Evolutionary conservation across 2,329 filamentous ascomycete genomes (phyloP), one percentile per base, ranked within the genome.

Genomic region (Aspergillus pseudotamarii): DNA sequence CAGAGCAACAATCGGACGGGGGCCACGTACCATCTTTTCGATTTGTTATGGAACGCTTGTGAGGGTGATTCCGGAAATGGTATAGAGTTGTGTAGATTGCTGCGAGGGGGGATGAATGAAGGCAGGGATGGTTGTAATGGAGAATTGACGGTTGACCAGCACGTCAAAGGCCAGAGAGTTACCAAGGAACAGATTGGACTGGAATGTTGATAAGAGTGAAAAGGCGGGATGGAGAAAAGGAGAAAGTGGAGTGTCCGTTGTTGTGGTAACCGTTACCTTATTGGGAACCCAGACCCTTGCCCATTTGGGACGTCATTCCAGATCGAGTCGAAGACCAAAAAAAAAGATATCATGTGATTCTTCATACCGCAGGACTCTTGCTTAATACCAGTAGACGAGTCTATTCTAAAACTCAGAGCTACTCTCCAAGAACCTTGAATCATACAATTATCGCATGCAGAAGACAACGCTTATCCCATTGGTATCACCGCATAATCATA

Each of bases 221-320:
- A 57, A 48, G 23, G 50, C n/a, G 48, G 41, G 51, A 62, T 46
- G 50, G 58, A 56, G 43, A 36, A 50, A 38, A 58, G 36, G 58
- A 48, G 46, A 43, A 51, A 51, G 51, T 58, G 55, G 41, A 60
- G 62, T 46, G 62, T 43, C 56, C 36, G 68, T 69, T 68, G 68
- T 69, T 69, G 68, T 68, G 66, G 68, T 67, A 69, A 69, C 68
- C 55, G 38, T 43, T 43, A 21, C 51, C 46, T 30, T 10, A 41
- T 57, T n/a, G 21, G 28, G 23, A 30, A 30, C 23, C 23, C 9
- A 9, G 14, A 10, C 23, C 28, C 10, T 54, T n/a, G n/a, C 51
- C 28, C 23, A 50, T 16, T 41, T 19, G 14, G 46, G 51, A 54
- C 51, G 32, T 54, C 48, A 51, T 26, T 50, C 6, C 34, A 36